These are phyloP conservation scores for Botrytis medusae DNA, from an alignment of 2,329 filamentous ascomycete species.

Conservation along the genomic window DNA sequence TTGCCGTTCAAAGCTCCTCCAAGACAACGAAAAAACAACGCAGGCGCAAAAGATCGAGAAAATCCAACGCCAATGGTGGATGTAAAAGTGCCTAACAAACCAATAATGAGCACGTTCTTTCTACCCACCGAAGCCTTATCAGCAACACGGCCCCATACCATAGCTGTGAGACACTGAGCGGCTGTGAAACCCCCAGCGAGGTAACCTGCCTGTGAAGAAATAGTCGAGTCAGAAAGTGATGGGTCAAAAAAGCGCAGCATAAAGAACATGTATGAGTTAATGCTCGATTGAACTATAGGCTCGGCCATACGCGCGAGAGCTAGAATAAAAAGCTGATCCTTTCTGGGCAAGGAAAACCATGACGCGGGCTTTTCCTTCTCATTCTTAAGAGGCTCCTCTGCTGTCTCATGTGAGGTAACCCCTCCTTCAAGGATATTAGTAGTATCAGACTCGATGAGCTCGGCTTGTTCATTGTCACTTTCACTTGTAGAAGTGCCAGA, in stretches of 20 bases:
- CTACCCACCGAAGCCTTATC: neutral
- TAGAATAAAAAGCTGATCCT: neutral
- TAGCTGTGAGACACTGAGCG: conserved; percentile 2
- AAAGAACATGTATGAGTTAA: conserved; percentile 10
- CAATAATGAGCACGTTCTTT: conserved; percentile 5
- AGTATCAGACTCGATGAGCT: neutral
- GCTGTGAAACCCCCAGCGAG: neutral
- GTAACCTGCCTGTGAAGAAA: conserved; percentile 1
- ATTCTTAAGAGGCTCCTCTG: neutral
- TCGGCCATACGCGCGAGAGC: conserved; percentile 4
- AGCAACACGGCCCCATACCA: neutral
- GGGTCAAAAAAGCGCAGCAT: conserved; percentile 7
- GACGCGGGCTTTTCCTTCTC: neutral
- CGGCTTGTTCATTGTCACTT: neutral
- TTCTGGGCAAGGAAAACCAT: conserved; percentile 1
- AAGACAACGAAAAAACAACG: conserved; percentile 4
- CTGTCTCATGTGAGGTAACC: neutral
- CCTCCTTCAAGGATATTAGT: neutral
- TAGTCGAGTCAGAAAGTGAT: neutral
- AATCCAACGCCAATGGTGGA: neutral
- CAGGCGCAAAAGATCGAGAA: conserved; percentile 2
- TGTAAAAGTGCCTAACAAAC: neutral
- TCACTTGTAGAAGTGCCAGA: neutral
- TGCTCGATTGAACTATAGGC: conserved; percentile 10
- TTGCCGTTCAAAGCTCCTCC: conserved; percentile 4